Evolutionary conservation across 345 rosid species (phyloP), one percentile per base, ranked within the genome.

Genomic region (Mallotus nudiflorus): DNA sequence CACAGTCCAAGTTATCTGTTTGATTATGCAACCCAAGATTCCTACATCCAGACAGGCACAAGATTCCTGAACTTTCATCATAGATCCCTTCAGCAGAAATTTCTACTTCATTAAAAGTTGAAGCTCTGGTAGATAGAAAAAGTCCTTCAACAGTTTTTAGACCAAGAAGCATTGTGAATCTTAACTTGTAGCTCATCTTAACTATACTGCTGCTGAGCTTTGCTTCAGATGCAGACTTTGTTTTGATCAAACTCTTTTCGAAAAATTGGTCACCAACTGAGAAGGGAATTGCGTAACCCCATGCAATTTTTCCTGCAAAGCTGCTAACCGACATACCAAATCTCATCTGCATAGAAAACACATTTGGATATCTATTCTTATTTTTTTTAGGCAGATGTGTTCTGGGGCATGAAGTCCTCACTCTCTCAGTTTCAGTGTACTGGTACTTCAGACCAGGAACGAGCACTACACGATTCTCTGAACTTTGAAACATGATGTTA

Each of bases 21-120:
- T 57, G 40, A 33, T 54, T 39, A 1, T 51, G 11, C 9, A 11
- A 20, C 6, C 6, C 40, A 8, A 67, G 25, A 55, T 15, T 25
- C 33, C 39, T 25, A 22, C 72, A 68, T 18, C 72, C 62, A 22
- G 42, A 53, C 65, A 60, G 20, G 37, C 48, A 60, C 65, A 60
- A 60, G 46, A 28, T 13, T 37, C 65, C 65, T 37, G 48, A 60
- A 10, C n/a, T 60, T 20, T 37, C 27, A 20, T 60, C 10, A n/a
- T 60, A 60, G 44, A 60, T 37, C 42, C 65, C 65, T 60, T 60
- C 65, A 20, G 65, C 65, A 37, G 46, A 60, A 60, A 60, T 37
- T 24, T 60, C 48, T 4, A 60, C 65, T 16, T 37, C 40, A 57
- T 57, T 16, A 28, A 18, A 18, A 28, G 2, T 14, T 57, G 62